phyloP scores from a whole-genome alignment of 2,329 filamentous ascomycete genomes.

The Teratosphaeria gauchensis region DNA sequence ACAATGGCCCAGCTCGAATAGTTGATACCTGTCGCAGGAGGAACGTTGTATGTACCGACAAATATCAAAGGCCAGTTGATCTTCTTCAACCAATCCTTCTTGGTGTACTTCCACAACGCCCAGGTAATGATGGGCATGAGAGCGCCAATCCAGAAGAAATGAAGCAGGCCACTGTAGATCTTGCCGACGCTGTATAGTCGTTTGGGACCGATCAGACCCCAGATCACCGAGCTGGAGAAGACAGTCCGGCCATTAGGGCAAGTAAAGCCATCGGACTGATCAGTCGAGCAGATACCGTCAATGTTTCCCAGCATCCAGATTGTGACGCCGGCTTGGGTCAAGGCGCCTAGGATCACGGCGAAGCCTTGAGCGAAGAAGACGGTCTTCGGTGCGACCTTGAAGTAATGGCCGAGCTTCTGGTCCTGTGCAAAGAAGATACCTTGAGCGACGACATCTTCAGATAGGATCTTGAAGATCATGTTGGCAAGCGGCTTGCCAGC shows the following conservation, averaged over 20 bases:
- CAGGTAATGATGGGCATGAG: slow-evolving; percentile 36
- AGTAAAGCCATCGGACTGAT: slow-evolving; percentile 39
- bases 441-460: slow-evolving; percentile 25
- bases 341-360: slow-evolving; percentile 33
- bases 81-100: slow-evolving; percentile 15
- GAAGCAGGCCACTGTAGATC: slow-evolving; percentile 39
- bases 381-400: slow-evolving; percentile 31
- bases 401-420: slow-evolving; percentile 29
- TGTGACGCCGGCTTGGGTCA: slow-evolving; percentile 37
- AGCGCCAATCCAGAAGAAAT: slow-evolving; percentile 44
- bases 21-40: slow-evolving; percentile 72
- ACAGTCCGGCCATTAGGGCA: slow-evolving; percentile 37
- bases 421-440: slow-evolving; percentile 10
- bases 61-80: slow-evolving; percentile 57
- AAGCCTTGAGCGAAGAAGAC: slow-evolving; percentile 39
- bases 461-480: slow-evolving; percentile 22
- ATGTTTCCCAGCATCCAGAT: slow-evolving; percentile 39
- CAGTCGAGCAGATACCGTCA: slow-evolving; percentile 30
- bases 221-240: slow-evolving; percentile 35
- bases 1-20: slow-evolving; percentile 68
- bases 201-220: slow-evolving; percentile 39
- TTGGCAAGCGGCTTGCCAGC: slow-evolving; percentile 29
- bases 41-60: slow-evolving; percentile 46
- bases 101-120: slow-evolving; percentile 30
- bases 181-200: slow-evolving; percentile 39